Evolutionary conservation across 2,329 filamentous ascomycete genomes (phyloP), one percentile per base, ranked within the genome.

Genomic region (Nothophaeocryptopus gaeumannii): DNA sequence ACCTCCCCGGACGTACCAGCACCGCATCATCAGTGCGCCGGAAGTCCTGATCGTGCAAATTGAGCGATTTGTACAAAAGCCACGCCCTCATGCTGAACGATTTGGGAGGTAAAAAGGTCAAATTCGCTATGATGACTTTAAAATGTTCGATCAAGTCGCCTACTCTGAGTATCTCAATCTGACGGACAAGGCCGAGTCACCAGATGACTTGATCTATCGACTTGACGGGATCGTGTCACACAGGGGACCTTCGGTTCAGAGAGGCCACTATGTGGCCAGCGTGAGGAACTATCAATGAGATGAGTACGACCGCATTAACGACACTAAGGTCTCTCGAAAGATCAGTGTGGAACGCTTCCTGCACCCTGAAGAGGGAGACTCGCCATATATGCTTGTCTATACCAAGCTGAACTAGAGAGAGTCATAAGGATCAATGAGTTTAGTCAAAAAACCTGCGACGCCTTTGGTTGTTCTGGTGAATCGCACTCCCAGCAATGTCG

Each of bases 181-280:
- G 9, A 49, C 20, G 13, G 29, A 8, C 15, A 16, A 32, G 12
- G 8, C 12, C 35, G 34, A 14, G 7, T 26, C 15, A 16, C 20
- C 20, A 10, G 47, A 45, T 12, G 44, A 51, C 30, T 42, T 31
- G 11, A 30, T 50, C 12, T 56, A 56, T 36, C 33, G 50, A 10
- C 20, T 56, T 20, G 47, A 53, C 12, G 53, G 35, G 13, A 50
- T 53, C 8, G 47, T 56, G 10, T 43, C 42, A 12, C 50, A 56
- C 40, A 31, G 10, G 8, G 50, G 53, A 0, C 9, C 5, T 5
- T 9, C 7, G 0, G 33, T 38, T 15, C 10, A 36, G 1, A 11
- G 26, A 3, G 50, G 53, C 4, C 53, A 56, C 34, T 47, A 42
- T 13, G 20, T 50, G 10, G 43, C 53, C 7, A 40, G 39, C n/a